Percentiles rank a stretch among this genome's conserved stretches.
Conservation (phyloP, 495 filamentous ascomycete genomes). For the Sabuloglossum arenarium region DNA sequence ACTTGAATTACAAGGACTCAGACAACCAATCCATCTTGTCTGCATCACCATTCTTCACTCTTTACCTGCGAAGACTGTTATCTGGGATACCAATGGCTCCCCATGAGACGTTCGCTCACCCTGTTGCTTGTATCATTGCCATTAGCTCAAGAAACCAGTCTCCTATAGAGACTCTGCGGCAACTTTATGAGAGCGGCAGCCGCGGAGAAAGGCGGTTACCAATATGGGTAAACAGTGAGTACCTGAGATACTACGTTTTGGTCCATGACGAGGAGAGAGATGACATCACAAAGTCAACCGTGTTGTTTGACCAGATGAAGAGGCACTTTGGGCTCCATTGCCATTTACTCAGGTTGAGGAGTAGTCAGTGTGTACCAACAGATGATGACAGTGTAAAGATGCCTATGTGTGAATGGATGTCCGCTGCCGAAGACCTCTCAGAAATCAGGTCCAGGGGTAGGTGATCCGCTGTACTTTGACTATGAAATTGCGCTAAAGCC, state of each 20-base stretch:
- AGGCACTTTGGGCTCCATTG: constrained; percentile 89
- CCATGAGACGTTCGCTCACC: constrained; percentile 86
- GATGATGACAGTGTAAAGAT: constrained; percentile 80
- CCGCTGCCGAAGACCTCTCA: constrained; percentile 64
- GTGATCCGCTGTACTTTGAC: constrained; percentile 4
- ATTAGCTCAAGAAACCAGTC: constrained; percentile 68
- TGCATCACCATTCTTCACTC: constrained; percentile 47
- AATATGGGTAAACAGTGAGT: constrained; percentile 69
- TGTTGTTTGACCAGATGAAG: constrained; percentile 93
- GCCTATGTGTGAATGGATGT: constrained; percentile 69
- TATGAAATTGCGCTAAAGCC: background rate
- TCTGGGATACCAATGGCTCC: constrained; percentile 55
- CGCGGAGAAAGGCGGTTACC: constrained; percentile 46
- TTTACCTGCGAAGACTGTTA: constrained; percentile 66
- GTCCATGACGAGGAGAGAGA: constrained; percentile 94
- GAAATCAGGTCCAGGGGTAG: constrained; percentile 43
- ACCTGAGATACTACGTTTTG: constrained; percentile 84
- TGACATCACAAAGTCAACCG: constrained; percentile 72
- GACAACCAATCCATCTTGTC: background rate
- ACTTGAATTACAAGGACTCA: constrained; percentile 14
- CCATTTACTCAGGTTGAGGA: constrained; percentile 69
- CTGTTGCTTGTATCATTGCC: constrained; percentile 86
- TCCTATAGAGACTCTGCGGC: constrained; percentile 66
- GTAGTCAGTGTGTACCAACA: constrained; percentile 63
- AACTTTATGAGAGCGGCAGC: constrained; percentile 58